Percentiles rank a stretch among this genome's conserved stretches.
These are phyloP conservation scores for Rhodotorula sp. DNA, from an alignment of 1,284 basidiomycete genomes.

Conservation along the genomic window DNA sequence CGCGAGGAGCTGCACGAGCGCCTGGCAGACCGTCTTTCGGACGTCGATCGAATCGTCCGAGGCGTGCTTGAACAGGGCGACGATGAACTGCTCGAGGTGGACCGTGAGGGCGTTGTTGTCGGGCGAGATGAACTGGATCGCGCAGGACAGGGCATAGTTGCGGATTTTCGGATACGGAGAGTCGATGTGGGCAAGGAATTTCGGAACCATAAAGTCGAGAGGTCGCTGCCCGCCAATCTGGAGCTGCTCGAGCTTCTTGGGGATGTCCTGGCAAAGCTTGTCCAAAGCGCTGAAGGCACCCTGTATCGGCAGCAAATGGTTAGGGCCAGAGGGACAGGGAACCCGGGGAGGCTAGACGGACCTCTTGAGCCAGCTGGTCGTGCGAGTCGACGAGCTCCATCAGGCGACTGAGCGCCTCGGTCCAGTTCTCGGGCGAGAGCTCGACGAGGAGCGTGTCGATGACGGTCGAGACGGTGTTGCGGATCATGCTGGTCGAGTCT, in stretches of 20 bases:
- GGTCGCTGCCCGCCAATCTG: slow-evolving; percentile 73
- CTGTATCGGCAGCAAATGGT: slow-evolving; percentile 52
- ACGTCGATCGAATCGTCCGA: slow-evolving; percentile 90
- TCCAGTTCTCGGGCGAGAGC: slow-evolving; percentile 73
- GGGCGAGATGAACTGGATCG: slow-evolving; percentile 83
- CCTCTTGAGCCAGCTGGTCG: slow-evolving; percentile 76
- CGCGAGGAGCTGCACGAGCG: slow-evolving; percentile 87
- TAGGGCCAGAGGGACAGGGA: neutral
- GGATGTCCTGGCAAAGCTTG: slow-evolving; percentile 96
- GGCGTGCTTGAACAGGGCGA: slow-evolving; percentile 88
- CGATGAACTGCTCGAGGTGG: slow-evolving; percentile 90
- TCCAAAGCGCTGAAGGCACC: slow-evolving; percentile 91
- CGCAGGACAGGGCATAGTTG: slow-evolving; percentile 85
- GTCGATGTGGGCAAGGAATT: slow-evolving; percentile 73
- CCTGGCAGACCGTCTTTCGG: slow-evolving; percentile 92
- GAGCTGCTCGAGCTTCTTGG: slow-evolving; percentile 82
- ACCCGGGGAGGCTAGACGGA: slow-evolving; percentile 54
- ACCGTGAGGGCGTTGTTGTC: slow-evolving; percentile 55
- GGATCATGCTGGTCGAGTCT: slow-evolving; percentile 76
- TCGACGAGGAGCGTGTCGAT: slow-evolving; percentile 84
- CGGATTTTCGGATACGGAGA: slow-evolving; percentile 76
- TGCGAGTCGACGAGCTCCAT: slow-evolving; percentile 71
- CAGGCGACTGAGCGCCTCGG: slow-evolving; percentile 80
- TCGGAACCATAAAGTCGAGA: slow-evolving; percentile 90
- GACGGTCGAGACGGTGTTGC: slow-evolving; percentile 86